Percentiles rank a stretch among this genome's conserved stretches.
Evolutionary conservation across 768 basidiomycete genomes (phyloP).

Genomic region (Rhodocollybia butyracea): DNA sequence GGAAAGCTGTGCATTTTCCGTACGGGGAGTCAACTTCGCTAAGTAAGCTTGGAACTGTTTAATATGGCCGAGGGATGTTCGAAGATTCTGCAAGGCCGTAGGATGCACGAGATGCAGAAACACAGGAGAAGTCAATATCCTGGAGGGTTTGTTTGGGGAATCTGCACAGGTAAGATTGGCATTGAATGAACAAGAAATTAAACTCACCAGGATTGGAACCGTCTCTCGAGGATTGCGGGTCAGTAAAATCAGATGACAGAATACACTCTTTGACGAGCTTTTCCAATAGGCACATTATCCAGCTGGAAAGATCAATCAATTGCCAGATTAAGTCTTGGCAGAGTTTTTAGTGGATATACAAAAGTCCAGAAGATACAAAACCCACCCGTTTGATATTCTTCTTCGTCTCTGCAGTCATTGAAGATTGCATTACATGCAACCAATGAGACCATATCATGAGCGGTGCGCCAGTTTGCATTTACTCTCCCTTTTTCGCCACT

Average conservation of each 20-base stretch:
- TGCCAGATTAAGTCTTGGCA: slow-evolving; percentile 69
- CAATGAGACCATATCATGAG: slow-evolving; percentile 66
- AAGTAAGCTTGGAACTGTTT: slow-evolving; percentile 56
- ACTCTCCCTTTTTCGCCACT: slow-evolving; percentile 37
- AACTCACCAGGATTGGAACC: not conserved
- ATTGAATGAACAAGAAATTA: not conserved
- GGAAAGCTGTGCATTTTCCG: slow-evolving; percentile 63
- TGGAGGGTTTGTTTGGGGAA: slow-evolving; percentile 1
- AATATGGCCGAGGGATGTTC: slow-evolving; percentile 50
- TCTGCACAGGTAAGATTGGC: not conserved
- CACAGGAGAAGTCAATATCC: slow-evolving; percentile 31
- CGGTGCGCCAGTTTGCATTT: slow-evolving; percentile 52
- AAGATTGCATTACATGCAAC: slow-evolving; percentile 61
- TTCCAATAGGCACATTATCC: slow-evolving; percentile 62
- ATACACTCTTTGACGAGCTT: slow-evolving; percentile 55
- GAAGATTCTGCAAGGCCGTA: slow-evolving; percentile 49
- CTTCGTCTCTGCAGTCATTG: slow-evolving; percentile 59
- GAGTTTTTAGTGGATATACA: slow-evolving; percentile 4
- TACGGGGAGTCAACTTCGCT: slow-evolving; percentile 48
- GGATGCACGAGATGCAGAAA: slow-evolving; percentile 66
- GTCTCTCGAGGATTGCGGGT: slow-evolving; percentile 8
- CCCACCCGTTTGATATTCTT: slow-evolving; percentile 43
- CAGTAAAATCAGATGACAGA: slow-evolving; percentile 26
- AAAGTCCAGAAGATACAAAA: not conserved
- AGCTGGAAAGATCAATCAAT: slow-evolving; percentile 56